phyloP scores from a whole-genome alignment of 179 eudicot species.

The Silene noctiflora region DNA sequence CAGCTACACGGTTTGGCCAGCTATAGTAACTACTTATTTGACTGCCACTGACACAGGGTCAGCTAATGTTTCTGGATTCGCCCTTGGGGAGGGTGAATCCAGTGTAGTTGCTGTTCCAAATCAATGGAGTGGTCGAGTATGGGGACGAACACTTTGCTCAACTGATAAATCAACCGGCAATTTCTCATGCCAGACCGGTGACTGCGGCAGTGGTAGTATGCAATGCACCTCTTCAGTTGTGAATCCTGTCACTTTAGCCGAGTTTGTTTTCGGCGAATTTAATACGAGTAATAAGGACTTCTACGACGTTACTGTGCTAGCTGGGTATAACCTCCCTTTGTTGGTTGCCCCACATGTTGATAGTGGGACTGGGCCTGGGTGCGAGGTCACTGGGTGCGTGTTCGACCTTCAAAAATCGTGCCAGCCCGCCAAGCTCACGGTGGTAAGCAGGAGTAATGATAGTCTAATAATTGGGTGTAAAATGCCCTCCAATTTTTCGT shows the following conservation, averaged over 20 bases:
- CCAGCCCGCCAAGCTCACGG: slow-evolving; percentile 1
- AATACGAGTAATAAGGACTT: neutral
- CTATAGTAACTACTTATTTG: neutral
- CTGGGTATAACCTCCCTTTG: slow-evolving; percentile 27
- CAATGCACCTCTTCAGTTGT: neutral
- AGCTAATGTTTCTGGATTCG: neutral
- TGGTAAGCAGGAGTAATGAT: neutral
- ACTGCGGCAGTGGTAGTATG: slow-evolving; percentile 7
- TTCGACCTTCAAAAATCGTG: slow-evolving; percentile 11
- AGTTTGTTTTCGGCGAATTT: neutral
- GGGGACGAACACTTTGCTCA: slow-evolving; percentile 14
- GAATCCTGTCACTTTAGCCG: neutral
- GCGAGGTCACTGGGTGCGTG: slow-evolving; percentile 24
- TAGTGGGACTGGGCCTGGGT: neutral
- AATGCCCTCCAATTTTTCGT: neutral
- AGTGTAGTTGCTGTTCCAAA: neutral
- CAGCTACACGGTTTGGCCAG: slow-evolving; percentile 11
- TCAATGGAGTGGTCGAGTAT: neutral
- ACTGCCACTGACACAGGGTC: neutral
- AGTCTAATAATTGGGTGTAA: slow-evolving; percentile 1
- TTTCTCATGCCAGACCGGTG: slow-evolving; percentile 13
- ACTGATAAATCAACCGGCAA: neutral
- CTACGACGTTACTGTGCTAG: slow-evolving; percentile 17
- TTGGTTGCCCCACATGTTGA: slow-evolving; percentile 14
- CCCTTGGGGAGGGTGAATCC: neutral